These are phyloP conservation scores for Liquidambar formosana DNA, from an alignment of 164 flowering plant species.

Conservation along the genomic window DNA sequence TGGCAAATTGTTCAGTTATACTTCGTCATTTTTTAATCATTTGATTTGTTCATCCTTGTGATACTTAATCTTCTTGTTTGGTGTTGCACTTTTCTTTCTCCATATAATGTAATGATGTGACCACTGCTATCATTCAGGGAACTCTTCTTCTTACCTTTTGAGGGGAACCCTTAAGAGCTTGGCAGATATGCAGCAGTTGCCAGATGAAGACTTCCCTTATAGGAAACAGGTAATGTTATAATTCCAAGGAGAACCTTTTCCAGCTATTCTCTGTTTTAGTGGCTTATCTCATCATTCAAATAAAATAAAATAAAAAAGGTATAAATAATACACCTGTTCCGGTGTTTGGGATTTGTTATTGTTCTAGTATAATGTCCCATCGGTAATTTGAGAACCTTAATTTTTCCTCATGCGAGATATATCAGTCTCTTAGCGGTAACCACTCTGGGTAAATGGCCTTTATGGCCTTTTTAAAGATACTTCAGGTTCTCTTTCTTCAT, in stretches of 20 bases:
- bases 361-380: no score
- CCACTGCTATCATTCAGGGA: constrained; percentile 40
- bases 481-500: no score
- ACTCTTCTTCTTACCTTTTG: constrained; percentile 53
- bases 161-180: constrained; percentile 61
- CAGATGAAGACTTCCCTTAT: constrained; percentile 75
- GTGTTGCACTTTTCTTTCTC: neutral
- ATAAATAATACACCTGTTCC: no score
- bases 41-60: neutral
- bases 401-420: no score
- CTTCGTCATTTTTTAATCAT: constrained; percentile 1
- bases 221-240: constrained; percentile 72
- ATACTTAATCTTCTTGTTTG: neutral
- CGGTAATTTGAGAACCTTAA: no score
- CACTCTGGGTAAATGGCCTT: no score
- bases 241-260: neutral
- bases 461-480: no score
- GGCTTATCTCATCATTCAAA: no score
- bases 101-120: neutral
- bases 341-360: no score
- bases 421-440: no score
- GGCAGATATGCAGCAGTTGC: constrained; percentile 74
- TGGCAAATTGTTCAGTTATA: neutral
- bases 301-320: no score
- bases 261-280: no score